These are phyloP conservation scores for Naganishia kalamii DNA, from an alignment of 768 basidiomycete genomes.

Conservation along the genomic window DNA sequence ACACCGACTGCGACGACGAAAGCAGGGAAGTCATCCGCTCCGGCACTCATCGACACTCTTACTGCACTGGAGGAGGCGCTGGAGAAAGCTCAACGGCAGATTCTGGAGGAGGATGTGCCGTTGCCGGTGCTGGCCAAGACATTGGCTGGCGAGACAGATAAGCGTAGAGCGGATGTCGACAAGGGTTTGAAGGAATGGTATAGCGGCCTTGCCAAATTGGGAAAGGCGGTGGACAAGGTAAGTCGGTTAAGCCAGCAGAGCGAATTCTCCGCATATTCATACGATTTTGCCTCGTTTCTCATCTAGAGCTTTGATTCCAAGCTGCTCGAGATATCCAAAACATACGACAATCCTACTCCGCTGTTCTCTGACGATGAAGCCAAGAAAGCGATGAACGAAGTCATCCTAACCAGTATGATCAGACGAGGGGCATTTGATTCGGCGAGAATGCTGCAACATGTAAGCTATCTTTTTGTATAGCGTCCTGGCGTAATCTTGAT, in stretches of 20 bases:
- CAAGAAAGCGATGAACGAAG: constrained; percentile 30
- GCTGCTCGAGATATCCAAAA: neutral
- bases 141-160: constrained; percentile 52
- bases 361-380: constrained; percentile 36
- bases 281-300: neutral
- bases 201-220: constrained; percentile 65
- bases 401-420: constrained; percentile 37
- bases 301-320: neutral
- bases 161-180: constrained; percentile 59
- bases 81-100: constrained; percentile 32
- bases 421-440: constrained; percentile 40
- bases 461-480: neutral
- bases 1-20: neutral
- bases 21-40: neutral
- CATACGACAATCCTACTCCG: constrained; percentile 20
- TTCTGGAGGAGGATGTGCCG: constrained; percentile 28
- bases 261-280: no score
- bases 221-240: constrained; percentile 89
- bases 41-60: constrained; percentile 25
- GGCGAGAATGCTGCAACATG: constrained; percentile 35
- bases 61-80: constrained; percentile 32
- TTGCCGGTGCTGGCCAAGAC: constrained; percentile 34
- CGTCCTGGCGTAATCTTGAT: neutral
- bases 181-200: constrained; percentile 79
- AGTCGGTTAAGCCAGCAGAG: constrained; percentile 24